A percentile compares a stretch with the other conserved stretches of the same genome.
Conservation (phyloP, 108 stramenopile species). For the Fragilariopsis cylindrus region DNA sequence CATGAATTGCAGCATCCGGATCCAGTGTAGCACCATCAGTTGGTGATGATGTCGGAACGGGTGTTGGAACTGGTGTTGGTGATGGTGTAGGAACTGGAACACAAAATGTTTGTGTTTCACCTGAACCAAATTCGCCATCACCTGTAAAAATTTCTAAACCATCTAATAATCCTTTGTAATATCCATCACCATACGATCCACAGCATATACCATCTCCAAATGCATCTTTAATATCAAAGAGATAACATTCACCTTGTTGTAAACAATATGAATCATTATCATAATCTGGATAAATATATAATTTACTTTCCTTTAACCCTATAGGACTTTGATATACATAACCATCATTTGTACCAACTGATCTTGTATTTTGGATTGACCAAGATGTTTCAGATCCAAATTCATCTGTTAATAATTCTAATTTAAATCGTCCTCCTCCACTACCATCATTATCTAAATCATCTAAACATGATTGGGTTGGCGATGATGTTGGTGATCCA, state of each 20-base stretch:
- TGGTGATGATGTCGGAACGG: not conserved
- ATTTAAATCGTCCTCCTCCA: not conserved
- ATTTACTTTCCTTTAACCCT: not conserved
- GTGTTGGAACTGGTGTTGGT: not conserved
- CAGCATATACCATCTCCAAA: constrained; percentile 55
- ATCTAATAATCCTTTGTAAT: constrained; percentile 35
- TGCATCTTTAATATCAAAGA: constrained; percentile 29
- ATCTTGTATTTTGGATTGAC: not conserved
- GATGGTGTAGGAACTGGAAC: not conserved
- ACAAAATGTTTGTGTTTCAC: constrained; percentile 25
- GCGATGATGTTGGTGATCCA: not conserved
- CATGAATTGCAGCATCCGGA: not conserved
- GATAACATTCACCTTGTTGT: not conserved
- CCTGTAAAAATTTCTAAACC: constrained; percentile 19
- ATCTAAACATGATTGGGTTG: not conserved
- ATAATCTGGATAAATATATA: not conserved
- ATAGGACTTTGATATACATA: not conserved
- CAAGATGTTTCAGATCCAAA: not conserved
- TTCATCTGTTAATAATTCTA: not conserved
- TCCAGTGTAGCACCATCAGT: not conserved
- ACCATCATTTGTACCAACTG: not conserved
- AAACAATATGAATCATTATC: not conserved
- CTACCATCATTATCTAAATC: not conserved
- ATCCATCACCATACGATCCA: constrained; percentile 37
- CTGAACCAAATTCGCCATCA: constrained; percentile 30